A percentile compares a stretch with the other conserved stretches of the same genome.
phyloP scores from a whole-genome alignment of 2,329 filamentous ascomycete species.

The Grosmannia penicillata region DNA sequence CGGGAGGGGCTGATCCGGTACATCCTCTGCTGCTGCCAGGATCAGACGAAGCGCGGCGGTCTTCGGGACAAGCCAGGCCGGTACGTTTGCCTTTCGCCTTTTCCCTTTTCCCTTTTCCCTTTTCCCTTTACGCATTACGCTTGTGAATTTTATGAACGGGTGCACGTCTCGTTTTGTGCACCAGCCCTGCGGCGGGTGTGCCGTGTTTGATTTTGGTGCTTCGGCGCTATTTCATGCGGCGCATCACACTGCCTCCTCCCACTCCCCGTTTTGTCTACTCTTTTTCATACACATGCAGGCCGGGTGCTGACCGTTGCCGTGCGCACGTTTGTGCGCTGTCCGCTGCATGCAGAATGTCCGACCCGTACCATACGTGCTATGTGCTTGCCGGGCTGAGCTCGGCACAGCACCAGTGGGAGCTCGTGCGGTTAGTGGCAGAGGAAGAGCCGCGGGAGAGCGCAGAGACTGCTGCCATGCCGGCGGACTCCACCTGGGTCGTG shows the following conservation, averaged over 20 bases:
- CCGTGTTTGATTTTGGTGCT: too few relatives aligned
- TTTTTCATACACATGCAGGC: too few relatives aligned
- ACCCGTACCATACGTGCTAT: slow-evolving; percentile 90
- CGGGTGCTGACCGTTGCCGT: too few relatives aligned
- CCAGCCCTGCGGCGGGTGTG: too few relatives aligned
- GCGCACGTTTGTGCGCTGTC: neutral
- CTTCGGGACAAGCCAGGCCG: slow-evolving; percentile 88
- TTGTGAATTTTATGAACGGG: neutral
- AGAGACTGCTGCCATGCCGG: slow-evolving; percentile 9
- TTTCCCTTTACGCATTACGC: neutral
- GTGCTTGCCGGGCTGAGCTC: slow-evolving; percentile 74
- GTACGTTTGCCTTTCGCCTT: slow-evolving; percentile 31
- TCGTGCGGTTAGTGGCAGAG: slow-evolving; percentile 22
- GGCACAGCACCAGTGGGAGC: slow-evolving; percentile 54
- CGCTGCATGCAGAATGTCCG: slow-evolving; percentile 42
- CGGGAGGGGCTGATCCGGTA: slow-evolving; percentile 77
- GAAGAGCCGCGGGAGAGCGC: slow-evolving; percentile 17
- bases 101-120: neutral
- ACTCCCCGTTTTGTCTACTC: slow-evolving; percentile 1
- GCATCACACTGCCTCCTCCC: slow-evolving; percentile 2
- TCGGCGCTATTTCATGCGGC: too few relatives aligned
- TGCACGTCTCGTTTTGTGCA: too few relatives aligned
- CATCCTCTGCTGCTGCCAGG: slow-evolving; percentile 79
- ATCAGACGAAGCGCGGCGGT: slow-evolving; percentile 54
- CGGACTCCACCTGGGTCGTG: slow-evolving; percentile 23